Base-by-base conservation (phyloP, 2,329 filamentous ascomycete genomes). In the Colletotrichum musae region DNA sequence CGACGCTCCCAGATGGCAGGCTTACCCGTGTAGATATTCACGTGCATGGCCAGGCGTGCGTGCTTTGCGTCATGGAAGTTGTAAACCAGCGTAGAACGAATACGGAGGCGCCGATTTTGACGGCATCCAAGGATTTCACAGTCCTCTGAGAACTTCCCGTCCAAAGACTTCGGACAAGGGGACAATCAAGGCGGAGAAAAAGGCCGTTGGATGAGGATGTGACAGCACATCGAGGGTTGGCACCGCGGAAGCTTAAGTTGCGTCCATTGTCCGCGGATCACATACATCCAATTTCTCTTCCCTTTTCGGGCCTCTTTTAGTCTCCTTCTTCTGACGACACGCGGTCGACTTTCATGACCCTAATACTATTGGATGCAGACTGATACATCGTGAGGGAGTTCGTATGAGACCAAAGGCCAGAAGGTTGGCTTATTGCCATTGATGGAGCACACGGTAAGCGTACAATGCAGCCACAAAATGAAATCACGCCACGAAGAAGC, bases 31-130 rank as follows among this genome's bases (percentile, higher is more conserved):
- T 36, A 47, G 48, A 60, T 52, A 60, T 24, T 36, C 2, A 32
- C 36, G 12, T 60, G 51, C 32, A 60, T 32, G 32, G 32, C 32
- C 32, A 10, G 32, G 10, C 32, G 32, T 36, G 32, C 58, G 36
- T 18, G 16, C 4, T 12, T 56, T 56, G 52, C 53, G 58, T 60
- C 58, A 60, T 60, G 58, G 18, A 60, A 36, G 58, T 43, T 60
- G 28, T 43, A 52, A 52, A 52, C 51, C 57, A 50, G 43, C 36
- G 41, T 28, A 60, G 41, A 4, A 36, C 9, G 24, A 60, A n/a
- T 28, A 52, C 39, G 12, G 21, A 16, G 26, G 51, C 18, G 47
- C 28, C 21, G 58, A 60, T 60, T 18, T 24, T 5, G 48, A 32
- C 47, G 58, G 47, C 47, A 28, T 13, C 15, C 47, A 28, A 47